Conservation (phyloP, 306 rosid genomes). For the Cucumis melo region DNA sequence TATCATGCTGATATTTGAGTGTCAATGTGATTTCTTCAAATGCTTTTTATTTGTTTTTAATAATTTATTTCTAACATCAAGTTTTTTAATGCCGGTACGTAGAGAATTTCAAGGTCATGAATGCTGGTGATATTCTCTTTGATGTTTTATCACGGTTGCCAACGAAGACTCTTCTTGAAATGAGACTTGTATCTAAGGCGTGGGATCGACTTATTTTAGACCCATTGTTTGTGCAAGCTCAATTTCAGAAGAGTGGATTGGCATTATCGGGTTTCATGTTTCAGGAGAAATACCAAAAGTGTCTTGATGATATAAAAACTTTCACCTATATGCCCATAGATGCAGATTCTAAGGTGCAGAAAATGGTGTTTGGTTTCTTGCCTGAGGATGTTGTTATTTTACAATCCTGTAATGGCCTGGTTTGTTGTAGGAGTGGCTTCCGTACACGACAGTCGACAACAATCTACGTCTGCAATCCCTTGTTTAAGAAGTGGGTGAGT, state of each 20-base stretch:
- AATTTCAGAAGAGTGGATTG: conserved; percentile 7
- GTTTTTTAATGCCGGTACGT: neutral
- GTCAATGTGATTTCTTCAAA: neutral
- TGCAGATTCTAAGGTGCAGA: conserved; percentile 7
- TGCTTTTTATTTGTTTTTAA: neutral
- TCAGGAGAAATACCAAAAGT: conserved; percentile 23
- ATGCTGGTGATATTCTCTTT: conserved; percentile 19
- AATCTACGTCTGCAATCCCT: conserved; percentile 52
- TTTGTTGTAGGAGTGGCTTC: conserved; percentile 43
- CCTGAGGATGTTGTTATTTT: conserved; percentile 38
- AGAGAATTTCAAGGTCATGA: conserved; percentile 12
- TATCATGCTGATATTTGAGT: neutral
- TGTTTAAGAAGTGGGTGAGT: conserved; percentile 22
- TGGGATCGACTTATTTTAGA: conserved; percentile 29
- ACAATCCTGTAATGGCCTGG: conserved; percentile 36
- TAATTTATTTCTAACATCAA: neutral
- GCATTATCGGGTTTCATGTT: conserved; percentile 33
- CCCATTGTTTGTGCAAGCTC: conserved; percentile 29
- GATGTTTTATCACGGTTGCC: conserved; percentile 31
- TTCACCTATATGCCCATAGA: conserved; percentile 21
- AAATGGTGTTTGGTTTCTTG: conserved; percentile 23
- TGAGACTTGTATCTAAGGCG: conserved; percentile 29
- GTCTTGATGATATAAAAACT: conserved; percentile 22
- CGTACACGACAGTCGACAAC: conserved; percentile 15
- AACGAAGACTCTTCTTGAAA: conserved; percentile 12